Conservation (phyloP, 805 yeast species). For the Pichia heedii region DNA sequence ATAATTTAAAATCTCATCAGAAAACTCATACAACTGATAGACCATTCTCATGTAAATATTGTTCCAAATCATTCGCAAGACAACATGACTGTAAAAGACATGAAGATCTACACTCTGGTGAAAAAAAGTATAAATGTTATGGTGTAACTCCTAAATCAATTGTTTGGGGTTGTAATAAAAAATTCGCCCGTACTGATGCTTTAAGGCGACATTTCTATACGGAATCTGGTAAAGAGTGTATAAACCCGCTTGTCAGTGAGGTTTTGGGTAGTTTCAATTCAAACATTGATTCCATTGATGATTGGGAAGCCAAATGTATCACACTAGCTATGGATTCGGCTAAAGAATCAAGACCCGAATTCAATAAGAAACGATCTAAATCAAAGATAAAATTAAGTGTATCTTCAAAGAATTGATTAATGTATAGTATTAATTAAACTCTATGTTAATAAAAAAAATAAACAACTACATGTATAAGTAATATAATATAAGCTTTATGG, state of each 20-base stretch:
- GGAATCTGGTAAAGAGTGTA: conserved; percentile 67
- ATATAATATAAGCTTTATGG: too few relatives aligned
- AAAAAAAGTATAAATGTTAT: conserved; percentile 63
- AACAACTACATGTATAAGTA: too few relatives aligned
- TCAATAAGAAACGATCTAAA: not conserved
- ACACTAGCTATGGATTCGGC: conserved; percentile 8
- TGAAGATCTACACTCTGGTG: conserved; percentile 68
- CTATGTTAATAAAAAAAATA: too few relatives aligned
- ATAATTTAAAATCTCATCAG: conserved; percentile 83
- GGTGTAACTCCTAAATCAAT: conserved; percentile 47
- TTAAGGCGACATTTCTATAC: conserved; percentile 72
- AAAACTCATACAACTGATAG: conserved; percentile 85
- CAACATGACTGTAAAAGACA: conserved; percentile 73
- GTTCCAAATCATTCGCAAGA: conserved; percentile 78
- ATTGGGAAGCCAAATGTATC: conserved; percentile 4
- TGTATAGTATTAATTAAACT: too few relatives aligned
- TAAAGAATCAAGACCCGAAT: not conserved
- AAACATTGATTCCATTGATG: not conserved
- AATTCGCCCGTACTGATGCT: conserved; percentile 75
- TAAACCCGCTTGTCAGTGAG: conserved; percentile 44
- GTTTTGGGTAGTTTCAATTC: conserved; percentile 1
- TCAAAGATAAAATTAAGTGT: too few relatives aligned
- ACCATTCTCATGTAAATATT: conserved; percentile 62
- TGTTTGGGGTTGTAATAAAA: conserved; percentile 75
- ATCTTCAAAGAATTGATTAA: too few relatives aligned